Evolutionary conservation across 2,329 filamentous ascomycete species (phyloP), one percentile per base, ranked within the genome.

Genomic region (Aspergillus alliaceus): DNA sequence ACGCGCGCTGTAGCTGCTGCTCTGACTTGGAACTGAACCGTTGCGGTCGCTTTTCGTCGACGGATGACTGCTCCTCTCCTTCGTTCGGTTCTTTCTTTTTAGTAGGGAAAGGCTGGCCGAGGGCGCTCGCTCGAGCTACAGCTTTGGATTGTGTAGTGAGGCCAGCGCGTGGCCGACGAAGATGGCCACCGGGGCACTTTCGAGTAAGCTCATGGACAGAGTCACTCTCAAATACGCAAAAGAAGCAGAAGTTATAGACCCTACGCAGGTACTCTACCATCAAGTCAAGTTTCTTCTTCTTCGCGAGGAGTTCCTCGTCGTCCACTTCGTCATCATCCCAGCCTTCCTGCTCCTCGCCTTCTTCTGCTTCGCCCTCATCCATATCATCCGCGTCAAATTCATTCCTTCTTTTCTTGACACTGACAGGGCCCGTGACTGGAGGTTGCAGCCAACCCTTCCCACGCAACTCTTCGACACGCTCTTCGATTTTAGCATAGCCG

Each of bases 171-270:
- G 95, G 95, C 49, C 95, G 88, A 61, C 95, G 91, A 60, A 99
- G 86, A 80, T 99, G 95, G n/a, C 95, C 95, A 40, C 95, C 95
- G 25, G 95, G 92, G 67, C 95, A 99, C 77, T 99, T 98, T 58
- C 95, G 87, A 39, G 91, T 93, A 64, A 99, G 82, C 77, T 99
- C 95, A 69, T 99, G 95, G 22, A 98, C 88, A 0, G 93, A 98
- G 74, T 99, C 95, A 70, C 92, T 95, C 77, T 99, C 95, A 66
- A 99, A 98, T 5, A 99, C 96, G 73, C 95, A 99, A 80, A 98
- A 99, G 81, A 99, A 97, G 80, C 95, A 99, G 78, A 99, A 98
- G 77, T 95, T 97, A 82, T 96, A 96, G 52, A 99, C 95, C 15
- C 95, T 88, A 52, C 95, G 91, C 58, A 99, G 83, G 73, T 99